Conservation (phyloP, 495 filamentous ascomycete genomes). For the Saxispiralis lemnorum region DNA sequence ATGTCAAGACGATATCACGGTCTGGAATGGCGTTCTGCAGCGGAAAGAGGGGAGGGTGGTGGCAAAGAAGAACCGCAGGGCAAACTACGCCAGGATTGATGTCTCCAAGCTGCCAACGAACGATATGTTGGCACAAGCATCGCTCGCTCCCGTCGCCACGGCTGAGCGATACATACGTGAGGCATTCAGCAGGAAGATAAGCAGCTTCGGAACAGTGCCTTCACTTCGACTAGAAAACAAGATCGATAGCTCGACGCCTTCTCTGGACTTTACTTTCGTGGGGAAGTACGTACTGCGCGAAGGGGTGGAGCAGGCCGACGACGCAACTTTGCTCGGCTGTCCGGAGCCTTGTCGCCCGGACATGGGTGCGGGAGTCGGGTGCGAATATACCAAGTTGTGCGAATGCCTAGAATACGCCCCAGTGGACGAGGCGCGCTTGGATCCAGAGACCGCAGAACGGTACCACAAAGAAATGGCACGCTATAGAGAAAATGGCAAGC, state of each 20-base stretch:
- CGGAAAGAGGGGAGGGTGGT: slow-evolving; percentile 17
- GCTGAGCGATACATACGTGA: slow-evolving; percentile 17
- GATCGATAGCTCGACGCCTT: slow-evolving; percentile 19
- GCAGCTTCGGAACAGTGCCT: slow-evolving; percentile 1
- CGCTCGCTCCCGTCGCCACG: background rate
- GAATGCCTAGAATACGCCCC: slow-evolving; percentile 25
- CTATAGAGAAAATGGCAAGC: no score
- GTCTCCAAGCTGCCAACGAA: slow-evolving; percentile 17
- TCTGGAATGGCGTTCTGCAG: slow-evolving; percentile 22
- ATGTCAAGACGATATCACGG: background rate
- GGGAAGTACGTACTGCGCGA: slow-evolving; percentile 17
- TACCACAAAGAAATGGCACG: no score
- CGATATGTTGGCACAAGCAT: slow-evolving; percentile 17
- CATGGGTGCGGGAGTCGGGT: slow-evolving; percentile 25
- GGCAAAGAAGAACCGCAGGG: slow-evolving; percentile 12
- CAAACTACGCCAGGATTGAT: slow-evolving; percentile 4
- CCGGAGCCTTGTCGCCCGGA: slow-evolving; percentile 18
- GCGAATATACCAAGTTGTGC: slow-evolving; percentile 23
- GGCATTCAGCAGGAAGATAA: slow-evolving; percentile 18
- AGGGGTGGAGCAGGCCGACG: slow-evolving; percentile 19
- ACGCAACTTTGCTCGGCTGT: slow-evolving; percentile 20
- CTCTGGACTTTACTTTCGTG: slow-evolving; percentile 24
- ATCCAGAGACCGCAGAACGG: slow-evolving; percentile 2
- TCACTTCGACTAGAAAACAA: slow-evolving; percentile 16
- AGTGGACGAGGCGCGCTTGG: slow-evolving; percentile 16